These are phyloP conservation scores for Posidonia australis DNA, from an alignment of 106 monocot genomes.

Conservation along the genomic window DNA sequence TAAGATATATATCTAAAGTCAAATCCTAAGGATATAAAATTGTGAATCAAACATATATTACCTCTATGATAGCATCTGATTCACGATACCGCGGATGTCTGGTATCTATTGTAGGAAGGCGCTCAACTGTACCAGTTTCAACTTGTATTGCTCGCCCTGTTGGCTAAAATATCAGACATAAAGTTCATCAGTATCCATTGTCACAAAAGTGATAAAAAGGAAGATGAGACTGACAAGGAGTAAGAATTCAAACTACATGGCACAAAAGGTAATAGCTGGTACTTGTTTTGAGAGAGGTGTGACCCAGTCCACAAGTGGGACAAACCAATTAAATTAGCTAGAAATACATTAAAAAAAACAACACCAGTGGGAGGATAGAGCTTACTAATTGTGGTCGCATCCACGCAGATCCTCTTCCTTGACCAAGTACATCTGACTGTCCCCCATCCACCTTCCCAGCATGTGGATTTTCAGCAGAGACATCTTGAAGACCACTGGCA, in stretches of 20 bases:
- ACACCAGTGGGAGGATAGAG: neutral
- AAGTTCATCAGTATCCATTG: no score
- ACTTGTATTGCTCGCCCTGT: conserved; percentile 89
- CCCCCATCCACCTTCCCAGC: conserved; percentile 39
- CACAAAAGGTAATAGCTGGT: no score
- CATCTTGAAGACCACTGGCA: conserved; percentile 67
- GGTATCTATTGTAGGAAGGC: conserved; percentile 83
- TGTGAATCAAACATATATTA: conserved; percentile 7
- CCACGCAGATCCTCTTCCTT: conserved; percentile 36
- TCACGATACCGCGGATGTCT: conserved; percentile 67
- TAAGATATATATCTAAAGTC: neutral
- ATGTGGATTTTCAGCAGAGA: conserved; percentile 34
- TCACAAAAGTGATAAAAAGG: no score
- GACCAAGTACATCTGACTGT: conserved; percentile 42
- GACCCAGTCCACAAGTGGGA: neutral
- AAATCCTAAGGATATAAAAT: neutral
- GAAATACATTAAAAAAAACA: no score
- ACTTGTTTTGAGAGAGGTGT: no score
- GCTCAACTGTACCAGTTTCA: conserved; percentile 67
- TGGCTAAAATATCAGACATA: conserved; percentile 28
- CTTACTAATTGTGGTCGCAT: conserved; percentile 54
- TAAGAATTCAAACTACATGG: no score
- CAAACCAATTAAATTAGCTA: neutral
- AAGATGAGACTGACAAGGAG: no score
- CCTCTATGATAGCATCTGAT: conserved; percentile 86